Evolutionary conservation across 371 early-diverging fungal species (phyloP).

Genomic region (Scutellospora calospora): DNA sequence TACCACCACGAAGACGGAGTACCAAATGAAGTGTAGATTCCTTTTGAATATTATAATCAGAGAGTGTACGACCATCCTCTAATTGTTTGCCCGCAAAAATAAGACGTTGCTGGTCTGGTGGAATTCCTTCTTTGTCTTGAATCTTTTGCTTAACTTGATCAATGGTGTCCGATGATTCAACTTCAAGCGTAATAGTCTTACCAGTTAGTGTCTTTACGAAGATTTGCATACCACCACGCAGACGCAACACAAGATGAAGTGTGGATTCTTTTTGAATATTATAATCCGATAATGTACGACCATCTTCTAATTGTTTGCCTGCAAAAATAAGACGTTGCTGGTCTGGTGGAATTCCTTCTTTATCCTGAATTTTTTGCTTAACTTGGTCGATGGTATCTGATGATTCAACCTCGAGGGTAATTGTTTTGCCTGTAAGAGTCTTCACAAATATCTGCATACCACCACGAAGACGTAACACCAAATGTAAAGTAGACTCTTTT

Average conservation of each 20-base stretch:
- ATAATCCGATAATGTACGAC: constrained; percentile 76
- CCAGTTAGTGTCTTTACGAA: constrained; percentile 90
- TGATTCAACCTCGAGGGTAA: constrained; percentile 93
- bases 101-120: constrained; percentile 87
- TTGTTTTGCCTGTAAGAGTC: constrained; percentile 98
- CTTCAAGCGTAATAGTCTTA: constrained; percentile 87
- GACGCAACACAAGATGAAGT: constrained; percentile 87
- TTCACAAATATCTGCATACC: constrained; percentile 71
- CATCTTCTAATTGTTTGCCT: constrained; percentile 86
- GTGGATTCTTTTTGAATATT: constrained; percentile 86
- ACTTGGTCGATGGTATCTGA: constrained; percentile 78
- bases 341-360: constrained; percentile 93
- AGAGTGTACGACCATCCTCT: constrained; percentile 94
- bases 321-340: constrained; percentile 88
- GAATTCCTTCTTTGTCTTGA: constrained; percentile 97
- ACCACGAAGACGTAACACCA: constrained; percentile 98
- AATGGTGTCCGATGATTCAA: constrained; percentile 88
- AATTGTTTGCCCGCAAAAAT: constrained; percentile 94
- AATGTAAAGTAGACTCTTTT: constrained; percentile 97
- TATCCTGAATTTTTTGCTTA: constrained; percentile 98
- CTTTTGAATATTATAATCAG: constrained; percentile 83
- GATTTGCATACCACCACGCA: constrained; percentile 93
- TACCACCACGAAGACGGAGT: constrained; percentile 95
- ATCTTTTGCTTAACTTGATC: constrained; percentile 97
- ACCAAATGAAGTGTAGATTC: constrained; percentile 99